Conservation (phyloP, 2,329 filamentous ascomycete genomes). For the Calonectria hongkongensis region DNA sequence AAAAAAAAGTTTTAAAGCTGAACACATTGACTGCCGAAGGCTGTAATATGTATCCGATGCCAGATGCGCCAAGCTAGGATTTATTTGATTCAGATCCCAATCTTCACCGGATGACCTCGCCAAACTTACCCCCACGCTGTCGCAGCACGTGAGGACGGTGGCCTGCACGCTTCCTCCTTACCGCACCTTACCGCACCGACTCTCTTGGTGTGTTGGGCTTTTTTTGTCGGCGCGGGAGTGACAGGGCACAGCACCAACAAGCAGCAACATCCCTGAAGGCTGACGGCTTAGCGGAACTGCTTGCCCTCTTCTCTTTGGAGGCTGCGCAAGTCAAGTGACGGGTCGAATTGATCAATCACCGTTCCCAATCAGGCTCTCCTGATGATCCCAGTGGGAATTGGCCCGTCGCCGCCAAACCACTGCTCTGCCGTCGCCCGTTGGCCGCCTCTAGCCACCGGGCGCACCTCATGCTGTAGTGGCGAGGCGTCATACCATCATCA, state of each 20-base stretch:
- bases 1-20: too few species aligned
- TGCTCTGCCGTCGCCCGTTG: background rate
- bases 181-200: slow-evolving; percentile 33
- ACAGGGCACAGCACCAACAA: slow-evolving; percentile 8
- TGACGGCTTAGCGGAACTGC: slow-evolving; percentile 22
- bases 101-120: slow-evolving; percentile 20
- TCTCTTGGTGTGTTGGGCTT: slow-evolving; percentile 9
- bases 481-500: slow-evolving; percentile 30
- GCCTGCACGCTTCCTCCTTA: slow-evolving; percentile 42
- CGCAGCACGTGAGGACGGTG: slow-evolving; percentile 48
- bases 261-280: slow-evolving; percentile 17
- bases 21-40: background rate
- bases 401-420: background rate
- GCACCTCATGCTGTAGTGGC: slow-evolving; percentile 26
- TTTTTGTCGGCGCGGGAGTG: slow-evolving; percentile 21
- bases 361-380: slow-evolving; percentile 28
- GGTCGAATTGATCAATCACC: slow-evolving; percentile 28
- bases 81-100: slow-evolving; percentile 7
- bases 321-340: slow-evolving; percentile 31
- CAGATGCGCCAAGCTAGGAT: background rate
- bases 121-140: slow-evolving; percentile 45
- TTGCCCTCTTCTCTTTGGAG: slow-evolving; percentile 1
- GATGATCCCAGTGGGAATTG: slow-evolving; percentile 28
- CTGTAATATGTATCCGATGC: background rate
- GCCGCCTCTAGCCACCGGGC: background rate